Evolutionary conservation across 2,329 filamentous ascomycete species (phyloP).

Genomic region (Ceratocystis albifundus): DNA sequence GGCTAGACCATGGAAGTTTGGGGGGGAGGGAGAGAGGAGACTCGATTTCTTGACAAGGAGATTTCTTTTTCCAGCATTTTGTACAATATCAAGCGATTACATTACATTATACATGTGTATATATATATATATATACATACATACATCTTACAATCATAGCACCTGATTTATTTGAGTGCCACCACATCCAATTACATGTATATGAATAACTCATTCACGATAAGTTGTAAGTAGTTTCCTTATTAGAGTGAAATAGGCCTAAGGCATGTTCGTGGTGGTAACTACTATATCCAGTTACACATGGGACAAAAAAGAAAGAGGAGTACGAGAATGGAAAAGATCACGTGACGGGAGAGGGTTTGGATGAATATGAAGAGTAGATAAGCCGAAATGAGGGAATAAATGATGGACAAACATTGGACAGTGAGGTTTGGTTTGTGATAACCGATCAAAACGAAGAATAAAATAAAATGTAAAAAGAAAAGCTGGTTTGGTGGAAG

Average conservation of each 20-base stretch:
- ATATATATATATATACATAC: not conserved
- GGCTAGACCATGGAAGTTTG: not conserved
- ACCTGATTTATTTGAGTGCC: not conserved
- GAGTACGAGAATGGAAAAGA: not conserved
- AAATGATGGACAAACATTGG: not conserved
- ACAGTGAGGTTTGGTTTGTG: not conserved
- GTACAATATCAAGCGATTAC: constrained; percentile 6
- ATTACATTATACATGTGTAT: not conserved
- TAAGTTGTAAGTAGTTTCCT: not conserved
- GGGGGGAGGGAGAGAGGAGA: too few relatives aligned
- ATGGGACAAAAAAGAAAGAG: not conserved
- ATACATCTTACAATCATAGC: not conserved
- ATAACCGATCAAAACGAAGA: not conserved
- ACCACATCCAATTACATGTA: not conserved
- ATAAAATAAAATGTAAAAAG: not conserved
- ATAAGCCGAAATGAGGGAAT: constrained; percentile 1
- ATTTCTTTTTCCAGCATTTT: constrained; percentile 3
- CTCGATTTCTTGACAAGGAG: constrained; percentile 16
- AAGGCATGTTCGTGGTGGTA: not conserved
- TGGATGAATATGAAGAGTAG: not conserved
- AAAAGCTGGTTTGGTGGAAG: not conserved
- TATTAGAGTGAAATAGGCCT: not conserved
- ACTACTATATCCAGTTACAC: too few relatives aligned
- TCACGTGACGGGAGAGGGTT: not conserved
- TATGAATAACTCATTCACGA: too few relatives aligned